A percentile compares a stretch with the other conserved stretches of the same genome.
These are phyloP conservation scores for Boechera stricta DNA, from an alignment of 345 rosid species.

Conservation along the genomic window DNA sequence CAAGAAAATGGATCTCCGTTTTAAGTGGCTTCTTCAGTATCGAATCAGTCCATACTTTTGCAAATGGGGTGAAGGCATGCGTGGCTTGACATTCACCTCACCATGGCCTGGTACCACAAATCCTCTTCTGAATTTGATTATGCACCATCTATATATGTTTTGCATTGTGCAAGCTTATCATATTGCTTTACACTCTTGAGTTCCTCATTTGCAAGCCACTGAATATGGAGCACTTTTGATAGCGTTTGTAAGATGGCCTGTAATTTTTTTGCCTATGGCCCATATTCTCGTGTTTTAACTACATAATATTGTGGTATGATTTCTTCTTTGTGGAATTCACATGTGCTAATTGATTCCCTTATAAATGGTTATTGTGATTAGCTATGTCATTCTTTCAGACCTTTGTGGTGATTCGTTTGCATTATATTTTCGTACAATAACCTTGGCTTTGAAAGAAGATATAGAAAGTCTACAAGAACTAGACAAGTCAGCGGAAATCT, in stretches of 20 bases:
- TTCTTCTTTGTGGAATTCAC: slow-evolving; percentile 8
- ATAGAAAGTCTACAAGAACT: slow-evolving; percentile 70
- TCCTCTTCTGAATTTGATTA: slow-evolving; percentile 15
- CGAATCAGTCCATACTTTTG: slow-evolving; percentile 79
- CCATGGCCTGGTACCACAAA: slow-evolving; percentile 85
- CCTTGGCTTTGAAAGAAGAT: slow-evolving; percentile 71
- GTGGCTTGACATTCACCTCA: slow-evolving; percentile 61
- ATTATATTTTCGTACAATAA: slow-evolving; percentile 56
- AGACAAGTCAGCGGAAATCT: slow-evolving; percentile 79
- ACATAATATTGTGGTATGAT: slow-evolving; percentile 85
- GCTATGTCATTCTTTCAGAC: not conserved
- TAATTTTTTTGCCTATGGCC: slow-evolving; percentile 82
- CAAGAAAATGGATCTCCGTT: too few species aligned
- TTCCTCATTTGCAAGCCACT: slow-evolving; percentile 62
- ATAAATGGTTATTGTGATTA: slow-evolving; percentile 21
- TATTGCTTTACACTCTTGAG: not conserved
- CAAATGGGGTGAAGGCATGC: slow-evolving; percentile 85
- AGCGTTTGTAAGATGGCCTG: too few species aligned
- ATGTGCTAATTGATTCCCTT: not conserved
- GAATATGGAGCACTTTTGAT: slow-evolving; percentile 72
- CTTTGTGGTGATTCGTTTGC: slow-evolving; percentile 2
- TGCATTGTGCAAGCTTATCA: not conserved
- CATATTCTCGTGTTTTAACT: slow-evolving; percentile 72
- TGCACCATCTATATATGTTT: slow-evolving; percentile 3
- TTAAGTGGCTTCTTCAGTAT: too few species aligned